A percentile compares a stretch with the other conserved stretches of the same genome.
Evolutionary conservation across 1,284 basidiomycete genomes (phyloP).

Genomic region (Sanghuangporus baumii): DNA sequence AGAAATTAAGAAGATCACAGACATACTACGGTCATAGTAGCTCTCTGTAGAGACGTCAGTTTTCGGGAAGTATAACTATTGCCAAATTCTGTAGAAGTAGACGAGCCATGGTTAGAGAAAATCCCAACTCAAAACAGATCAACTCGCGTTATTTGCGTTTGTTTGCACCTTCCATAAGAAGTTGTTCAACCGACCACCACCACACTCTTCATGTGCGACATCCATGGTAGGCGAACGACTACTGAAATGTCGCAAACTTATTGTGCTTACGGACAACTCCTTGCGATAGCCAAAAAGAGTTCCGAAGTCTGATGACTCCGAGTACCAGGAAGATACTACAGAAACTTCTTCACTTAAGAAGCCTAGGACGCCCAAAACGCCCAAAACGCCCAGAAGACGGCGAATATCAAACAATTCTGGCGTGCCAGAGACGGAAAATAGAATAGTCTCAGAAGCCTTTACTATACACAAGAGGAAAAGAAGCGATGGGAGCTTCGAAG

Average conservation of each 20-base stretch:
- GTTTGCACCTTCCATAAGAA: neutral
- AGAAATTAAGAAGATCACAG: constrained; percentile 2
- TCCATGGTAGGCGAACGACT: neutral
- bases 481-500: neutral
- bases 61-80: no score
- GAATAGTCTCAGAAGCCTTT: neutral
- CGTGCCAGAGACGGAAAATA: neutral
- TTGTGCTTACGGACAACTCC: neutral
- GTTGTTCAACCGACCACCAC: neutral
- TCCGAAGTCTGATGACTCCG: neutral
- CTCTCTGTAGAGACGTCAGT: no score
- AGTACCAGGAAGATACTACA: neutral
- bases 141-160: neutral
- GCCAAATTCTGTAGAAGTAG: no score
- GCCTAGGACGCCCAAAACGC: neutral
- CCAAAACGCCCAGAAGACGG: neutral
- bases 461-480: neutral
- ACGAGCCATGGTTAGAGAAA: no score
- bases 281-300: neutral
- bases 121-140: no score
- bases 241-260: neutral
- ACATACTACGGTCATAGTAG: neutral
- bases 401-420: neutral
- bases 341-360: neutral
- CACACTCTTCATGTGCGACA: neutral